Base-by-base conservation (phyloP, 2,329 filamentous ascomycete genomes). In the Fusarium sterilihyphosum region DNA sequence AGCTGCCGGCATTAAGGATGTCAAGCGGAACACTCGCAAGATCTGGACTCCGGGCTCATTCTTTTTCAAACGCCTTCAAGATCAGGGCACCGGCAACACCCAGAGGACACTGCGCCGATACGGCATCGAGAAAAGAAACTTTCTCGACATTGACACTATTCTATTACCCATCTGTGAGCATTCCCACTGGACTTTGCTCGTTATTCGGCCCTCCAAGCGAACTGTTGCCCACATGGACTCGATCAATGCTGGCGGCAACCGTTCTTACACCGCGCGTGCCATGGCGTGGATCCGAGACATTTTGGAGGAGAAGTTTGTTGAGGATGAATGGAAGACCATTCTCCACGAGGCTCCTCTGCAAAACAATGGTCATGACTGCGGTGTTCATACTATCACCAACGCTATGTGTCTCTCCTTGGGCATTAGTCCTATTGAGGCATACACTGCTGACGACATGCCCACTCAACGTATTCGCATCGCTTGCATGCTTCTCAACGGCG, bases 381-480 rank as follows among this genome's bases (percentile, higher is more conserved):
- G 93, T n/a, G 89, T 94, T 8, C 94, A 94, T 79, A 89, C 92
- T 20, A 90, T 94, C 73, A 89, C 93, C 24, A 96, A 95, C 78
- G 91, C 89, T 22, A 87, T 94, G 54, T 93, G 90, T 63, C 77
- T 91, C 41, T 85, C 87, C 1, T 78, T 90, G 38, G 88, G 88
- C 3, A 74, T 90, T 24, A 86, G 86, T 67, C 88, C 89, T 5
- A 80, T 81, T n/a, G 82, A 84, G 64, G 80, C 80, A 8, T 91
- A 92, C 66, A 75, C 81, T 3, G 82, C 87, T 41, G 73, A 79
- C 1, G 88, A 92, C 62, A 89, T 94, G 86, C 83, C 85, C 5
- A 81, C 86, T 57, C 91, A 92, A 75, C 86, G 91, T 31, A 85
- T 87, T 61, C 85, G 90, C 50, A 88, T 95, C 49, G 92, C 92